Evolutionary conservation across 1,284 basidiomycete genomes (phyloP).

Genomic region (Coriolopsis trogii): DNA sequence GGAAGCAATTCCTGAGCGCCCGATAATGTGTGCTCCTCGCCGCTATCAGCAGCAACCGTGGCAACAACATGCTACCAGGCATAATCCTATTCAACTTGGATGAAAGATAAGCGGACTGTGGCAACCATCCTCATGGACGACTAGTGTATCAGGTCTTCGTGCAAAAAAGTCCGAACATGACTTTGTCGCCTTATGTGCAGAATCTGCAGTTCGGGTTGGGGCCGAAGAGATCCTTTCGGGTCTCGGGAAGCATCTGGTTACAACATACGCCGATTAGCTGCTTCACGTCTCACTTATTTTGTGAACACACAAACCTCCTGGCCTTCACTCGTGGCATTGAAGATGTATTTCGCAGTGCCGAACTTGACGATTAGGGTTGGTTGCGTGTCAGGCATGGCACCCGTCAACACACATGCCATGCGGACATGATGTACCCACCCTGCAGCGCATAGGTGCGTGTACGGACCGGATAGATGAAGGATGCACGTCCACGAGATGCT

Average conservation of each 20-base stretch:
- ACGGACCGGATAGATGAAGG: background rate
- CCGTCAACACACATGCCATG: conserved; percentile 63
- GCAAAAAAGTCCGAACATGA: background rate
- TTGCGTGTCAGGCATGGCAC: conserved; percentile 75
- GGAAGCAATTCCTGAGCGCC: too few relatives aligned
- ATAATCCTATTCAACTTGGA: too few relatives aligned
- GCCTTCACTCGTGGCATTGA: too few relatives aligned
- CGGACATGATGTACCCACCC: conserved; percentile 40
- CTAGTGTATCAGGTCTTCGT: too few relatives aligned
- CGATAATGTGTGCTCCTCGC: too few relatives aligned
- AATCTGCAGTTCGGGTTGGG: conserved; percentile 87
- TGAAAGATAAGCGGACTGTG: too few relatives aligned
- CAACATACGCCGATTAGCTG: background rate
- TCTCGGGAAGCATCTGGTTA: conserved; percentile 87
- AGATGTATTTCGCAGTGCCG: conserved; percentile 80
- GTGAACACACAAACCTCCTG: conserved; percentile 60
- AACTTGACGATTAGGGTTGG: conserved; percentile 76
- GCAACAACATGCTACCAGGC: too few relatives aligned
- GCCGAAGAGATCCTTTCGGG: conserved; percentile 85
- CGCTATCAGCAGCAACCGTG: too few relatives aligned
- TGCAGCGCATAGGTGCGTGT: background rate
- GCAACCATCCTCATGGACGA: too few relatives aligned
- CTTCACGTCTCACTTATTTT: background rate
- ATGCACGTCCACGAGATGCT: background rate
- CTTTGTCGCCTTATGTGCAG: conserved; percentile 51